A percentile compares a stretch with the other conserved stretches of the same genome.
Conservation (phyloP, 1,284 basidiomycete species). For the Takashimella tepidaria region DNA sequence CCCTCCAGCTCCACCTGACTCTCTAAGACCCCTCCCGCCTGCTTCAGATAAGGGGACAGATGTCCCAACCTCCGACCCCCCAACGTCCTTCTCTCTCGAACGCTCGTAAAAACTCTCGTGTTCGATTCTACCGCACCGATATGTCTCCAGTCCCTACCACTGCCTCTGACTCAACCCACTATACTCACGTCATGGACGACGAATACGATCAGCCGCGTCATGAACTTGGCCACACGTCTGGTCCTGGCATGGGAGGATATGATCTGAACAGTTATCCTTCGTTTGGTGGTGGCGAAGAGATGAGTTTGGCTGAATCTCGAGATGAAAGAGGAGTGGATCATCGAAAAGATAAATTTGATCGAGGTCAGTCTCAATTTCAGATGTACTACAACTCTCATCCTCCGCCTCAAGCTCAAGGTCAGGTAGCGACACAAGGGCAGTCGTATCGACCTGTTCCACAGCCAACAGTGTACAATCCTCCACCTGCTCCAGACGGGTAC, state of each 20-base stretch:
- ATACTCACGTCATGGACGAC: slow-evolving; percentile 1
- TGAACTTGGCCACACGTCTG: slow-evolving; percentile 3
- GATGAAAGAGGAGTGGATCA: background rate
- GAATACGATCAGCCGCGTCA: slow-evolving; percentile 8
- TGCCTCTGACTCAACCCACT: slow-evolving; percentile 13
- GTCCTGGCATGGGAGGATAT: background rate
- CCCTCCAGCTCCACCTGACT: background rate
- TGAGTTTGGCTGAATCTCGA: background rate
- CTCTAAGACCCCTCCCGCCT: background rate
- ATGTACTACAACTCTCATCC: background rate
- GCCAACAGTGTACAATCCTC: background rate
- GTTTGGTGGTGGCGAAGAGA: background rate
- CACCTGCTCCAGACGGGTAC: background rate
- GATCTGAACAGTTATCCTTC: slow-evolving; percentile 3
- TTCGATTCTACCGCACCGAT: slow-evolving; percentile 24
- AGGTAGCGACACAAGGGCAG: too few species aligned
- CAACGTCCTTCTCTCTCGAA: slow-evolving; percentile 1
- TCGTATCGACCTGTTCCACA: background rate
- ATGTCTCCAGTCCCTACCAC: slow-evolving; percentile 18
- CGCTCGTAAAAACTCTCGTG: slow-evolving; percentile 18
- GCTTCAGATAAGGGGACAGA: too few species aligned
- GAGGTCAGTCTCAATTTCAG: background rate
- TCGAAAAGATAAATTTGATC: too few species aligned
- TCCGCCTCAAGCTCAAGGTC: background rate
- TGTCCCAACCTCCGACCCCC: too few species aligned